Evolutionary conservation across 345 rosid genomes (phyloP).

Genomic region (Rhizophora apiculata): DNA sequence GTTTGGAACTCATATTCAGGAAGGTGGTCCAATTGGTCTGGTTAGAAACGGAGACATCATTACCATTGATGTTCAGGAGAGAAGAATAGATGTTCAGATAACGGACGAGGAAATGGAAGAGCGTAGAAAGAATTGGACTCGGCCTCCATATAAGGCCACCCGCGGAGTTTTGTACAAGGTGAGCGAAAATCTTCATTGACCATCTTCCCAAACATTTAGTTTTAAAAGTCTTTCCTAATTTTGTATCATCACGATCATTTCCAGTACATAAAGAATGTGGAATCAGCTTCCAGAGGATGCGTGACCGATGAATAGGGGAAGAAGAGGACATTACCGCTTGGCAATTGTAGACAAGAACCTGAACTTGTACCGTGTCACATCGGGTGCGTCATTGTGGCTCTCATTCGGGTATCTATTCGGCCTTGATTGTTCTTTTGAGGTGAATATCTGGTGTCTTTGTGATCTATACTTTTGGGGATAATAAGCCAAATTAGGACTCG

Average conservation of each 20-base stretch:
- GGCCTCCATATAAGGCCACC: slow-evolving; percentile 69
- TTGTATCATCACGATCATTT: slow-evolving; percentile 14
- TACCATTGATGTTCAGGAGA: slow-evolving; percentile 64
- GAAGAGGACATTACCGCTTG: neutral
- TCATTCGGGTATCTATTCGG: neutral
- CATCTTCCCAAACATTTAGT: too few species aligned
- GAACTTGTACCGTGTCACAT: too few species aligned
- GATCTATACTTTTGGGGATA: too few species aligned
- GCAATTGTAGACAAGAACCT: neutral
- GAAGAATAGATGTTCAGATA: slow-evolving; percentile 65
- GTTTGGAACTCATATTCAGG: slow-evolving; percentile 41
- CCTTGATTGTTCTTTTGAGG: neutral
- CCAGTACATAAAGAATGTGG: slow-evolving; percentile 93
- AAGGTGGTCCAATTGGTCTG: slow-evolving; percentile 95
- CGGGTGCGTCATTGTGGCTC: neutral
- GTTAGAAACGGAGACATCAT: slow-evolving; percentile 73
- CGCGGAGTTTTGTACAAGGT: slow-evolving; percentile 84
- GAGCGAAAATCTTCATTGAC: neutral
- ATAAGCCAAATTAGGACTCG: too few species aligned
- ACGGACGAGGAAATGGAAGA: slow-evolving; percentile 58
- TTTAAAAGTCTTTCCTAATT: too few species aligned
- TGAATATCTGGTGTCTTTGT: neutral
- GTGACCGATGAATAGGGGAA: slow-evolving; percentile 76
- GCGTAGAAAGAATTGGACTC: slow-evolving; percentile 68
- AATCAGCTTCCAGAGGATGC: slow-evolving; percentile 80